phyloP scores from a whole-genome alignment of 257 asterid species.

The Galeopsis tetrahit region DNA sequence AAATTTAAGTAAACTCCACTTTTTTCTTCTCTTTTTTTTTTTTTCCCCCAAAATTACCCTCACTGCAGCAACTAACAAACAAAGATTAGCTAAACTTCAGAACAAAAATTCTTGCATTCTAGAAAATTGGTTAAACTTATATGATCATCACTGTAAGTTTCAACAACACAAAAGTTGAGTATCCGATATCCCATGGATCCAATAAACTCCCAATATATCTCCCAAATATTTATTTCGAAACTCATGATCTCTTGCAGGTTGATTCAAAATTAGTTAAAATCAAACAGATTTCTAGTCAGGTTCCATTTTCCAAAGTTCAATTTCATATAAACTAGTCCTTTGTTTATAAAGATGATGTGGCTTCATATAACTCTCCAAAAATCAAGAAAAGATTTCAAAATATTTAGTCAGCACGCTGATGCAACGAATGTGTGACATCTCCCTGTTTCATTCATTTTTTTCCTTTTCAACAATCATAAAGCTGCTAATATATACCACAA shows the following conservation, averaged over 20 bases:
- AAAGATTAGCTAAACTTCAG: background rate
- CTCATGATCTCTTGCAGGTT: conserved; percentile 9
- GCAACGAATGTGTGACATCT: background rate
- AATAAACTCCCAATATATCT: background rate
- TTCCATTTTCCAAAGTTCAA: background rate
- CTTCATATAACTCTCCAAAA: background rate
- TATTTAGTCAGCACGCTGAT: conserved; percentile 1
- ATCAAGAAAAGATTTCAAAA: background rate
- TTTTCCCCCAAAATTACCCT: background rate
- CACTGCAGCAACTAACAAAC: background rate
- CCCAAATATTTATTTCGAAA: conserved; percentile 17
- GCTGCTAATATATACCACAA: background rate
- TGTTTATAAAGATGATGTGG: background rate
- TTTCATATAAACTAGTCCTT: background rate
- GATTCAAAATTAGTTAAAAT: background rate
- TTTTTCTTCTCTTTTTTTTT: background rate
- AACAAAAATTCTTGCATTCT: background rate
- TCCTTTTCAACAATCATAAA: conserved; percentile 18
- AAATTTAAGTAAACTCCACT: background rate
- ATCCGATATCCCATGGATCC: background rate
- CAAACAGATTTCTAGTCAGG: background rate
- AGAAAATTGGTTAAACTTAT: background rate
- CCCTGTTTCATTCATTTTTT: background rate
- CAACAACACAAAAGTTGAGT: background rate
- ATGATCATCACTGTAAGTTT: background rate